A percentile compares a stretch with the other conserved stretches of the same genome.
Conservation (phyloP, 1,284 basidiomycete genomes). For the Cryptococcus amylolentus region DNA sequence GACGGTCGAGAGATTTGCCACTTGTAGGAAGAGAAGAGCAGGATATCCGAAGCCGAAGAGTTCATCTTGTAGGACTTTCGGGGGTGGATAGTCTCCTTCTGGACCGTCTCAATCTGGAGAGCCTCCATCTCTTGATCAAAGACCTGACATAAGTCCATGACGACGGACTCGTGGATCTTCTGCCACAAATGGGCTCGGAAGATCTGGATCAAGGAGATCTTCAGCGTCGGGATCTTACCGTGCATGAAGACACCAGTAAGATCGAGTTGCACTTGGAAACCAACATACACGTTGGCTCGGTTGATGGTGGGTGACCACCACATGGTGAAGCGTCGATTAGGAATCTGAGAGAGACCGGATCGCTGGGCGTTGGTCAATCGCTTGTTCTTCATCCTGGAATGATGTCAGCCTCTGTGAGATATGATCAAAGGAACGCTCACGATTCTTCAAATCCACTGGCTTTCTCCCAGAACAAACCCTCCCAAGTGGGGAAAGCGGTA, state of each 20-base stretch:
- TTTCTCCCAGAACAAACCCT: slow-evolving; percentile 86
- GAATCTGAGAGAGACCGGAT: slow-evolving; percentile 73
- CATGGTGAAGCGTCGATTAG: slow-evolving; percentile 98
- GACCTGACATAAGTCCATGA: slow-evolving; percentile 98
- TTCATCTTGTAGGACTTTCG: slow-evolving; percentile 99
- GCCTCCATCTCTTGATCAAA: slow-evolving; percentile 99
- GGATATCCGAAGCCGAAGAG: slow-evolving; percentile 85
- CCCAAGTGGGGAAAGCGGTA: slow-evolving; percentile 62
- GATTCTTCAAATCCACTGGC: slow-evolving; percentile 80
- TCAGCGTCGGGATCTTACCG: slow-evolving; percentile 51
- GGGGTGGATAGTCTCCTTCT: slow-evolving; percentile 97
- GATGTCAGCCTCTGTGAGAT: not conserved
- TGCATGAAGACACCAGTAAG: slow-evolving; percentile 71
- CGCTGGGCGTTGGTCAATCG: slow-evolving; percentile 63
- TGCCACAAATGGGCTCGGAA: slow-evolving; percentile 99
- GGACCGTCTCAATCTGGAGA: slow-evolving; percentile 96
- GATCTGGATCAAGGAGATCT: slow-evolving; percentile 91
- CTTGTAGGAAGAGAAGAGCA: slow-evolving; percentile 95
- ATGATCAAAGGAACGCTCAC: not conserved
- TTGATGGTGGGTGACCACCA: slow-evolving; percentile 97
- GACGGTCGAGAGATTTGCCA: slow-evolving; percentile 98
- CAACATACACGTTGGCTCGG: slow-evolving; percentile 97
- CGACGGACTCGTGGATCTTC: slow-evolving; percentile 70
- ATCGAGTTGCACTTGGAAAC: slow-evolving; percentile 99
- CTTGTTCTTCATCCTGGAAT: slow-evolving; percentile 77